A percentile compares a stretch with the other conserved stretches of the same genome.
phyloP scores from a whole-genome alignment of 306 rosid genomes.

The Medicago arabica region DNA sequence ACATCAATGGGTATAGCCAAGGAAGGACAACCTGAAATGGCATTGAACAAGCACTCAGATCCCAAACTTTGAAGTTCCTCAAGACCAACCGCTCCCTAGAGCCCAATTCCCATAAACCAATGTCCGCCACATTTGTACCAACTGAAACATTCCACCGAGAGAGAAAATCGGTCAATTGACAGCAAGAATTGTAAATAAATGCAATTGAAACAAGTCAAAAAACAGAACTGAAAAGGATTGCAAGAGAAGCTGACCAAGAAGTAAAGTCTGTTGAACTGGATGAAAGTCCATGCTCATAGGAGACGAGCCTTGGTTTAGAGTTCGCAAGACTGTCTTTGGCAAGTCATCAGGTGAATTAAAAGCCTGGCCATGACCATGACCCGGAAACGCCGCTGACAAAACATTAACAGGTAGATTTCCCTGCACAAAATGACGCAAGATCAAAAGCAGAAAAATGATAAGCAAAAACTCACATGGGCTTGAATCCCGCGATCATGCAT shows the following conservation, averaged over 20 bases:
- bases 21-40: conserved; percentile 75
- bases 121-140: conserved; percentile 91
- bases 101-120: conserved; percentile 95
- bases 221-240: conserved; percentile 21
- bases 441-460: conserved; percentile 9
- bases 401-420: conserved; percentile 84
- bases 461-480: conserved; percentile 21
- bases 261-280: conserved; percentile 86
- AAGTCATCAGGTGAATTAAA: conserved; percentile 88
- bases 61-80: conserved; percentile 95
- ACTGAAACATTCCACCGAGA: conserved; percentile 55
- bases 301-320: conserved; percentile 89
- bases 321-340: conserved; percentile 76
- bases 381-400: conserved; percentile 72
- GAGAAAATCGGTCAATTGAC: conserved; percentile 30
- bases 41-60: conserved; percentile 81
- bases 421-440: conserved; percentile 53
- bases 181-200: conserved; percentile 24
- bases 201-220: conserved; percentile 29
- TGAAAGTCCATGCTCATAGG: conserved; percentile 99
- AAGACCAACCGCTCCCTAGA: conserved; percentile 77
- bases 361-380: conserved; percentile 64
- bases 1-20: conserved; percentile 15
- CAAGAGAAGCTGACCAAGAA: conserved; percentile 69
- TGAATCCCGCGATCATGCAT: neutral